Conservation (phyloP, 345 rosid genomes). For the Sapria himalayana region DNA sequence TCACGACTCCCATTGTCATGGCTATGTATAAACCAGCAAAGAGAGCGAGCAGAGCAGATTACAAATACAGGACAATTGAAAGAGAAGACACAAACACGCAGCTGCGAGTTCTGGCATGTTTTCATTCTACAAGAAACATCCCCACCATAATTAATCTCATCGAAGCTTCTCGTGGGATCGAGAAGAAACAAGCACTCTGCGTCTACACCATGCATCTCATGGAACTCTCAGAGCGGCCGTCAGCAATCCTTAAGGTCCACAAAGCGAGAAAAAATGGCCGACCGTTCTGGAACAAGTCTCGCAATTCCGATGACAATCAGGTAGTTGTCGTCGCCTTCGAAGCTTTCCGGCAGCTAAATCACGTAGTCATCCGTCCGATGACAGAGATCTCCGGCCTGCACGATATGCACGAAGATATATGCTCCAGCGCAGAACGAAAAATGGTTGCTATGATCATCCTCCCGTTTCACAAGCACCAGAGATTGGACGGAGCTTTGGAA, state of each 20-base stretch:
- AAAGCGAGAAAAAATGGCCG: slow-evolving; percentile 63
- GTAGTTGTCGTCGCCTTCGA: slow-evolving; percentile 70
- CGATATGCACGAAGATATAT: slow-evolving; percentile 49
- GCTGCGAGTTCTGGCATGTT: slow-evolving; percentile 39
- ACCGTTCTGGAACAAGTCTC: slow-evolving; percentile 71
- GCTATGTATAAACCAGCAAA: slow-evolving; percentile 45
- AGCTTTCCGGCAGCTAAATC: slow-evolving; percentile 41
- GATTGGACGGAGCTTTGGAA: slow-evolving; percentile 44
- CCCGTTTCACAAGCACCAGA: slow-evolving; percentile 66
- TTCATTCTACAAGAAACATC: slow-evolving; percentile 29
- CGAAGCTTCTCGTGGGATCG: slow-evolving; percentile 68
- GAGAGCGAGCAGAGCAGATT: slow-evolving; percentile 11
- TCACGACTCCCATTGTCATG: slow-evolving; percentile 51
- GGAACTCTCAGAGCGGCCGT: slow-evolving; percentile 82
- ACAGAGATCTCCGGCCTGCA: slow-evolving; percentile 60
- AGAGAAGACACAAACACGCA: slow-evolving; percentile 20
- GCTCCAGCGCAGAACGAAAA: slow-evolving; percentile 38
- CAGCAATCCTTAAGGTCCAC: slow-evolving; percentile 79
- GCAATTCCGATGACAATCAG: slow-evolving; percentile 18
- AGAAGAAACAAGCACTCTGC: slow-evolving; percentile 38
- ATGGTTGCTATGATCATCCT: slow-evolving; percentile 42
- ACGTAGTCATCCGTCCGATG: slow-evolving; percentile 53
- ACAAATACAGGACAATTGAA: slow-evolving; percentile 30
- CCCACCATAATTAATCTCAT: slow-evolving; percentile 47
- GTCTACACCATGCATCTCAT: slow-evolving; percentile 84